These are phyloP conservation scores for Leucocoprinus gongylophorus DNA, from an alignment of 1,284 basidiomycete genomes.

Conservation along the genomic window DNA sequence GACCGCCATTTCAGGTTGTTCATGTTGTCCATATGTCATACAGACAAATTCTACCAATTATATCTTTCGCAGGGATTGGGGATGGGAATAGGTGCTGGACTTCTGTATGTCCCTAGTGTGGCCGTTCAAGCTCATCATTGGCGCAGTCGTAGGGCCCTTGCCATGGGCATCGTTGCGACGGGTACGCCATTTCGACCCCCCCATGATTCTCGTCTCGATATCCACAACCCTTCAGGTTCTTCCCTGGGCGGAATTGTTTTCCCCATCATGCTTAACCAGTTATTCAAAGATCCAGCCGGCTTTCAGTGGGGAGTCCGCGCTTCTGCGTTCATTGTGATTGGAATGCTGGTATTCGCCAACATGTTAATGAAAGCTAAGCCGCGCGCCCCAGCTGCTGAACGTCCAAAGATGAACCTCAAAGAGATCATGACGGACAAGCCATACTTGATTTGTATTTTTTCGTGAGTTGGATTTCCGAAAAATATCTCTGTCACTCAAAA, in stretches of 20 bases:
- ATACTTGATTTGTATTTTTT: slow-evolving; percentile 8
- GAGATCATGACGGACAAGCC: slow-evolving; percentile 13
- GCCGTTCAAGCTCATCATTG: slow-evolving; percentile 13
- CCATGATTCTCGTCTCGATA: not conserved
- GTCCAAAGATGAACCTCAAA: slow-evolving; percentile 7
- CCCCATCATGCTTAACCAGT: too few relatives aligned
- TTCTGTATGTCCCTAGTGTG: slow-evolving; percentile 29
- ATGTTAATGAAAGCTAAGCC: slow-evolving; percentile 21
- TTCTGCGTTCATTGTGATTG: too few relatives aligned
- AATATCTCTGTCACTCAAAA: not conserved
- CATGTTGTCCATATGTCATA: slow-evolving; percentile 20
- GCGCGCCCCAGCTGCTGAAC: not conserved
- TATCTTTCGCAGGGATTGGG: slow-evolving; percentile 22
- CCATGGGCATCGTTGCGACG: slow-evolving; percentile 32
- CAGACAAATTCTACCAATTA: slow-evolving; percentile 19
- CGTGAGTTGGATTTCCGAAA: not conserved
- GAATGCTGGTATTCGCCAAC: too few relatives aligned
- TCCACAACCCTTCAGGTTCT: slow-evolving; percentile 10
- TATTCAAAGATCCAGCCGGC: too few relatives aligned
- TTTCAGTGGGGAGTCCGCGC: too few relatives aligned
- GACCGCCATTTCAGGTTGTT: not conserved
- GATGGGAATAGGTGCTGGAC: slow-evolving; percentile 29
- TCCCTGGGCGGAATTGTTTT: not conserved
- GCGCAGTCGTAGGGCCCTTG: slow-evolving; percentile 28
- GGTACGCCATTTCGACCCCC: slow-evolving; percentile 14